phyloP scores from a whole-genome alignment of 208 protist genomes.

The Porcisia hertigi region DNA sequence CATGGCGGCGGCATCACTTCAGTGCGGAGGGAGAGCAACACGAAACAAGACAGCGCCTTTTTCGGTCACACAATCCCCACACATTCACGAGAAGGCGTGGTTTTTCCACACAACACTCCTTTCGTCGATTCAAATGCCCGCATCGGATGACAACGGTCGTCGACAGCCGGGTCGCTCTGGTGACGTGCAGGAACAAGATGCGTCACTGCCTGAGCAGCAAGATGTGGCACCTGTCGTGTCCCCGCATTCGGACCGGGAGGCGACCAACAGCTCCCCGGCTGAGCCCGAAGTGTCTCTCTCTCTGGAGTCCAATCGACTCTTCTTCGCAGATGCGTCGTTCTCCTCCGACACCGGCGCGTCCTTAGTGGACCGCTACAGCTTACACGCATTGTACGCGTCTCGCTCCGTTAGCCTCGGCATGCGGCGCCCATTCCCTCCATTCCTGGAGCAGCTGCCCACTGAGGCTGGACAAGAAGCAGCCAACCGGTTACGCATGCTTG shows the following conservation, averaged over 20 bases:
- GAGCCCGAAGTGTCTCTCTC: background rate
- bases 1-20: background rate
- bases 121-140: background rate
- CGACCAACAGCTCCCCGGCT: background rate
- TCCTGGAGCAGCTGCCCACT: constrained; percentile 16
- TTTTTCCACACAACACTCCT: constrained; percentile 5
- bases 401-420: constrained; percentile 8
- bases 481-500: constrained; percentile 5
- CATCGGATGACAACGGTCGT: background rate
- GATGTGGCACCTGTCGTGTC: background rate
- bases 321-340: background rate
- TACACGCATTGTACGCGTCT: constrained; percentile 8
- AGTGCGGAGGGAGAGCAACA: background rate
- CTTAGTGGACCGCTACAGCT: constrained; percentile 8
- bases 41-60: background rate
- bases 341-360: background rate
- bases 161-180: background rate
- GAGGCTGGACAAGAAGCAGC: background rate
- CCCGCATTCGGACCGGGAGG: background rate
- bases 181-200: background rate
- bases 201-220: background rate
- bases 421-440: background rate
- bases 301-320: background rate
- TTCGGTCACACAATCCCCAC: background rate
- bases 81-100: constrained; percentile 5